Evolutionary conservation across 441 rosid species (phyloP).

Genomic region (Rhodomyrtus psidioides): DNA sequence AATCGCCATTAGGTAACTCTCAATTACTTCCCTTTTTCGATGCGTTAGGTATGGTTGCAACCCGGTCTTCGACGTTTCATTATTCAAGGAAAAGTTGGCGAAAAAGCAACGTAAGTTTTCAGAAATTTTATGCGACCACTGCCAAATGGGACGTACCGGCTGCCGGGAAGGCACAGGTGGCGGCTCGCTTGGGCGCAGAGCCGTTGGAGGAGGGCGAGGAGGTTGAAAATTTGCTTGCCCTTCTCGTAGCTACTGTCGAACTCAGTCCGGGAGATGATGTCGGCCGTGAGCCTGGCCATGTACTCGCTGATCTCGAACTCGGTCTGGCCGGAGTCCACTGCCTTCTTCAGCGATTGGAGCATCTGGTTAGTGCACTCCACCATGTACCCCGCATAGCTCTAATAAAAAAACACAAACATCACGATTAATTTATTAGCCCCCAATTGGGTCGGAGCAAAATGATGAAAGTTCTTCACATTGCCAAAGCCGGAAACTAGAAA

Average conservation of each 20-base stretch:
- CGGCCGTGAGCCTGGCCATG: constrained; percentile 69
- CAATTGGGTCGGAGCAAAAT: not conserved
- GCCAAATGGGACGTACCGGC: constrained; percentile 42
- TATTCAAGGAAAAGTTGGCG: not conserved
- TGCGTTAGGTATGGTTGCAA: not conserved
- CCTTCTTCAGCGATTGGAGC: constrained; percentile 42
- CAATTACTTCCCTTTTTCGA: not conserved
- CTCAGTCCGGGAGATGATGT: constrained; percentile 84
- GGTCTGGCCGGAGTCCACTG: constrained; percentile 34
- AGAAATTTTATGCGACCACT: not conserved
- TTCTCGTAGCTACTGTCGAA: constrained; percentile 69
- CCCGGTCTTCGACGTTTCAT: too few relatives aligned
- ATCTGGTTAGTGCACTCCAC: constrained; percentile 67
- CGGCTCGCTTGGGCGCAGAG: constrained; percentile 76
- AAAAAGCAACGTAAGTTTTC: not conserved
- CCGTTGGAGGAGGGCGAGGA: constrained; percentile 51
- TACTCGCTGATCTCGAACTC: constrained; percentile 79
- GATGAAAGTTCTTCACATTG: not conserved
- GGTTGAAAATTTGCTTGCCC: constrained; percentile 68
- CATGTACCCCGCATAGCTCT: constrained; percentile 71
- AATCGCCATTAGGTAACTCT: not conserved
- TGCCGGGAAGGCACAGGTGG: constrained; percentile 80
- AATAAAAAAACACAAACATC: not conserved
- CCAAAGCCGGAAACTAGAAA: not conserved
- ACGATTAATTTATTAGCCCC: not conserved